Base-by-base conservation (phyloP, 2,329 filamentous ascomycete genomes). In the Nigrospora osmanthi region DNA sequence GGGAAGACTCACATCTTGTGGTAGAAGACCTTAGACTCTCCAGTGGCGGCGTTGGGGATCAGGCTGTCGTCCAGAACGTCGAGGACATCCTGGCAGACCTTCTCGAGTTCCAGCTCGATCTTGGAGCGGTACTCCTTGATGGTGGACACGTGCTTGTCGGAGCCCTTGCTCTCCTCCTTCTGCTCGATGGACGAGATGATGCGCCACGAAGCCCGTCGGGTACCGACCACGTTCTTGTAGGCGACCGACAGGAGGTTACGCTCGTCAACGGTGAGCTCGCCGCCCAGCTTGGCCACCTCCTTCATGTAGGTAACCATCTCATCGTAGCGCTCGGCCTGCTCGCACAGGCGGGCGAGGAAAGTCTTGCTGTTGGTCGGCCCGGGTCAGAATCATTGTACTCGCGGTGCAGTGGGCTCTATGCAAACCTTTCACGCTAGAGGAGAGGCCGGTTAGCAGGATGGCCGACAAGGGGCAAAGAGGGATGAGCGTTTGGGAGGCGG, bases 271-370 rank as follows among this genome's bases (percentile, higher is more conserved):
- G 83, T 85, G 63, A 91, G 84, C 72, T 90, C 87, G 62, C 80
- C 78, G 58, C 78, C 80, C 59, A 84, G 69, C 76, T 95, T 94
- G 72, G 91, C 91, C 64, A 97, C 91, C 85, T 96, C 89, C 88
- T 97, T 97, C 93, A 97, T 97, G 79, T 91, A 96, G 67, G 84
- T 89, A 62, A 97, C 91, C 91, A 97, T 97, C 77, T 97, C 93
- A 91, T 98, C 91, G 76, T 98, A 98, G 69, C 91, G 91, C 82
- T 97, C 93, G 69, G 93, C 93, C 84, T 98, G 93, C 87, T 97
- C 93, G 81, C 93, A 97, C 69, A 98, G 89, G 78, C 93, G 85
- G 73, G 93, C 93, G 72, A 97, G 89, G 82, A 97, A 97, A 68
- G 93, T 97, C 85, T 97, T 97, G 86, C 89, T 95, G 70, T 67